Evolutionary conservation across 2,329 filamentous ascomycete species (phyloP).

Genomic region (Apiospora rasikravindrae): DNA sequence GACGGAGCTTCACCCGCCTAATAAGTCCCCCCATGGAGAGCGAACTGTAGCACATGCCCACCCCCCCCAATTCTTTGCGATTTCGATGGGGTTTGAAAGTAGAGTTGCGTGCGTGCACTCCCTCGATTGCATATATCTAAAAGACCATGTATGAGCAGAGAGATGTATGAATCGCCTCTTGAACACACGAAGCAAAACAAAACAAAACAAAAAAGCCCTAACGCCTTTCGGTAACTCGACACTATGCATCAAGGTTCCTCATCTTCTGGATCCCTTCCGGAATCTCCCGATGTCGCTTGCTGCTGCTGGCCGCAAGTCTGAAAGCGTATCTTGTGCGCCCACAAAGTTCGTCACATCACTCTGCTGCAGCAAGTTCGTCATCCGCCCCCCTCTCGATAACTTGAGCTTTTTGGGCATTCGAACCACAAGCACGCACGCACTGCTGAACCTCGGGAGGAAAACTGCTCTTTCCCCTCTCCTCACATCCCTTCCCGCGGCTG

Average conservation of each 20-base stretch:
- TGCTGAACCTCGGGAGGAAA: background rate
- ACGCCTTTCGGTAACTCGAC: constrained; percentile 5
- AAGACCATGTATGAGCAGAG: background rate
- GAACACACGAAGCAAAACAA: background rate
- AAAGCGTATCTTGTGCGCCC: constrained; percentile 1
- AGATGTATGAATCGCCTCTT: background rate
- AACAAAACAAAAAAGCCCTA: background rate
- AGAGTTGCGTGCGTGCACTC: background rate
- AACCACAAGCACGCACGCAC: background rate
- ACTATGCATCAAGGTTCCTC: constrained; percentile 2
- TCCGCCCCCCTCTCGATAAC: background rate
- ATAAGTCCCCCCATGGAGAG: constrained; percentile 1
- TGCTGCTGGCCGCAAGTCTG: constrained; percentile 4
- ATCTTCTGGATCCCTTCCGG: background rate
- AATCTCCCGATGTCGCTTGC: background rate
- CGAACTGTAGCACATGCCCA: background rate
- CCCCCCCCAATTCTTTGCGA: background rate
- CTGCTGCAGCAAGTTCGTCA: background rate
- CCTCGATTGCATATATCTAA: constrained; percentile 2
- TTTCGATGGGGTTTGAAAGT: background rate
- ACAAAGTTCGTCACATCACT: constrained; percentile 14
- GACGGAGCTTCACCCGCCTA: constrained; percentile 10
- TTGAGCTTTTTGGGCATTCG: background rate
- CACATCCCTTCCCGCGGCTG: background rate
- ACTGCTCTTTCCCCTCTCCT: background rate